phyloP scores from a whole-genome alignment of 257 asterid species.

The Nicotiana knightiana region DNA sequence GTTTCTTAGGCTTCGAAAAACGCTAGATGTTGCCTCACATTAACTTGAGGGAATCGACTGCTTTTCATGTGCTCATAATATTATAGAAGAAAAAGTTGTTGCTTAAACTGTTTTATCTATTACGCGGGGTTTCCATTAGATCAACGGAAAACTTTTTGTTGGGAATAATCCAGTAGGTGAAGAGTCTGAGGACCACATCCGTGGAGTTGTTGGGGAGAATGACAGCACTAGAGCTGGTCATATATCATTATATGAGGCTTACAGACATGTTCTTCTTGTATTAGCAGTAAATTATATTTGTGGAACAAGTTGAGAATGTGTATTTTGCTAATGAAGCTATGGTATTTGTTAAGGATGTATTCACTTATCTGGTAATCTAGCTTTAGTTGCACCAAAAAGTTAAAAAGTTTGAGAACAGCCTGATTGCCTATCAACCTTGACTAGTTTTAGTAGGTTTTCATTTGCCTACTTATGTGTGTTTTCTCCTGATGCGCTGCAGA shows the following conservation, averaged over 20 bases:
- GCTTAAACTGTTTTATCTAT: not conserved
- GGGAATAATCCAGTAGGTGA: not conserved
- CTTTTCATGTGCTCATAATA: not conserved
- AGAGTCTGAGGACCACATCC: not conserved
- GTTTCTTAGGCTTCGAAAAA: not conserved
- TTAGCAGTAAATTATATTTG: not conserved
- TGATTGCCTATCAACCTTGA: not conserved
- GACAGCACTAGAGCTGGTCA: not conserved
- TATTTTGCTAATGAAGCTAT: not conserved
- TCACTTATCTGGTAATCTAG: not conserved
- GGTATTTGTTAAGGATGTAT: not conserved
- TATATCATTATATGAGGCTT: not conserved
- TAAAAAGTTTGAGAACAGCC: not conserved
- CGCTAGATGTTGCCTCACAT: slow-evolving; percentile 6
- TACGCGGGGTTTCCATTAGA: not conserved
- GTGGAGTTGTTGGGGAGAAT: not conserved
- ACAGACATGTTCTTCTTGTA: not conserved
- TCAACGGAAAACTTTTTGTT: not conserved
- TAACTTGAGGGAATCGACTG: not conserved
- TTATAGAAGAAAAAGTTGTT: not conserved
- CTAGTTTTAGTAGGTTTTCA: not conserved
- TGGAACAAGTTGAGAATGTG: not conserved
- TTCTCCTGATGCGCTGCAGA: slow-evolving; percentile 31
- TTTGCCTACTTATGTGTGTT: not conserved
- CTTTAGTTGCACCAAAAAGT: not conserved